These are phyloP conservation scores for Candida verbasci DNA, from an alignment of 805 yeast species.

Conservation along the genomic window DNA sequence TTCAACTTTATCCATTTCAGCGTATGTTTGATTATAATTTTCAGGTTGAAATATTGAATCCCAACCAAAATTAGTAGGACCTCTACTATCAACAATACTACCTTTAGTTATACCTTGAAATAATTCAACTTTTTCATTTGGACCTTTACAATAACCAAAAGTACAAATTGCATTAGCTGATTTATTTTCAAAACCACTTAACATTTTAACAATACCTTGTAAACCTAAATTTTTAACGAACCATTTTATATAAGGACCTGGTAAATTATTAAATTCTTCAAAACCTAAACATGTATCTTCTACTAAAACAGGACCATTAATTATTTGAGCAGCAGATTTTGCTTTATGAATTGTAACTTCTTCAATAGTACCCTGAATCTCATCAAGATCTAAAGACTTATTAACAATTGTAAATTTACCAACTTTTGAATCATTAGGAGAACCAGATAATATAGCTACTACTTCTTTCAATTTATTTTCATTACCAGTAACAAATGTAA, in stretches of 20 bases:
- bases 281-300: conserved; percentile 93
- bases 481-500: conserved; percentile 84
- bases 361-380: conserved; percentile 82
- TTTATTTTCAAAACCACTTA: conserved; percentile 78
- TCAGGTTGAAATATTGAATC: conserved; percentile 85
- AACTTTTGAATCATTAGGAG: conserved; percentile 22
- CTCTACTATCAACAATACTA: conserved; percentile 68
- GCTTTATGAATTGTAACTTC: conserved; percentile 83
- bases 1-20: conserved; percentile 74
- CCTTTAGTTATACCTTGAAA: conserved; percentile 89
- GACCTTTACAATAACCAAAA: conserved; percentile 84
- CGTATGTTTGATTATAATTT: conserved; percentile 67
- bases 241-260: conserved; percentile 97
- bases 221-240: conserved; percentile 74
- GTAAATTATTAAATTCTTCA: conserved; percentile 71
- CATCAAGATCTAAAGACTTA: conserved; percentile 74
- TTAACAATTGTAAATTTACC: conserved; percentile 55
- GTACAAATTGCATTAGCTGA: conserved; percentile 87
- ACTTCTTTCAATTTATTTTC: conserved; percentile 85
- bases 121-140: conserved; percentile 64
- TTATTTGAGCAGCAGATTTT: conserved; percentile 57
- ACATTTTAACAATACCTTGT: conserved; percentile 70
- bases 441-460: conserved; percentile 55
- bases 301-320: conserved; percentile 80
- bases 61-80: conserved; percentile 89